Percentiles rank a stretch among this genome's conserved stretches.
These are phyloP conservation scores for Rhizomucor miehei DNA, from an alignment of 371 early-diverging fungal genomes.

Conservation along the genomic window DNA sequence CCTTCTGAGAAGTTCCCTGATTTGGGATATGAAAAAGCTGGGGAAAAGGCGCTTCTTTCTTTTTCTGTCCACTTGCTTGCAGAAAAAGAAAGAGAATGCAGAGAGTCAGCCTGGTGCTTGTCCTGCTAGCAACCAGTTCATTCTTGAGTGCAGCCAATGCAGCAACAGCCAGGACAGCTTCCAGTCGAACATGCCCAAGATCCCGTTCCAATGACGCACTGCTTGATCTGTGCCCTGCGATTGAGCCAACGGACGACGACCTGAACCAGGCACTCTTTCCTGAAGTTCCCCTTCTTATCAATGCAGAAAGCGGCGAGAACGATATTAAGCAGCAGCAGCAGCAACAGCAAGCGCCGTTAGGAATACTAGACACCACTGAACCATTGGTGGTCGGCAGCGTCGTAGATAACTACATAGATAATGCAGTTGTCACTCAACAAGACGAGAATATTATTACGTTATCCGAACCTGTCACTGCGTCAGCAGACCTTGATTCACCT, in stretches of 20 bases:
- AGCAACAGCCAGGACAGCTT: too few relatives aligned
- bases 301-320: constrained; percentile 12
- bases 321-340: constrained; percentile 7
- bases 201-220: constrained; percentile 19
- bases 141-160: too few relatives aligned
- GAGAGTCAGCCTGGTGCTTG: too few relatives aligned
- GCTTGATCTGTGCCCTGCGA: constrained; percentile 22
- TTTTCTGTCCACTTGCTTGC: too few relatives aligned
- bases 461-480: neutral
- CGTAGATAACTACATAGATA: neutral
- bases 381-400: too few relatives aligned
- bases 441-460: too few relatives aligned
- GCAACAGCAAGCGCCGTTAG: constrained; percentile 1
- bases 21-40: too few relatives aligned
- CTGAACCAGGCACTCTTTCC: constrained; percentile 17
- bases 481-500: neutral
- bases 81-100: too few relatives aligned
- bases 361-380: too few relatives aligned
- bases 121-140: too few relatives aligned
- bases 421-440: neutral
- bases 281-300: constrained; percentile 16
- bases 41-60: too few relatives aligned
- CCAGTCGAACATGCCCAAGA: constrained; percentile 18
- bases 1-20: too few relatives aligned
- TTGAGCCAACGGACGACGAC: constrained; percentile 17